These are phyloP conservation scores for Aspergillus eucalypticola DNA, from an alignment of 2,329 filamentous ascomycete species.

Conservation along the genomic window DNA sequence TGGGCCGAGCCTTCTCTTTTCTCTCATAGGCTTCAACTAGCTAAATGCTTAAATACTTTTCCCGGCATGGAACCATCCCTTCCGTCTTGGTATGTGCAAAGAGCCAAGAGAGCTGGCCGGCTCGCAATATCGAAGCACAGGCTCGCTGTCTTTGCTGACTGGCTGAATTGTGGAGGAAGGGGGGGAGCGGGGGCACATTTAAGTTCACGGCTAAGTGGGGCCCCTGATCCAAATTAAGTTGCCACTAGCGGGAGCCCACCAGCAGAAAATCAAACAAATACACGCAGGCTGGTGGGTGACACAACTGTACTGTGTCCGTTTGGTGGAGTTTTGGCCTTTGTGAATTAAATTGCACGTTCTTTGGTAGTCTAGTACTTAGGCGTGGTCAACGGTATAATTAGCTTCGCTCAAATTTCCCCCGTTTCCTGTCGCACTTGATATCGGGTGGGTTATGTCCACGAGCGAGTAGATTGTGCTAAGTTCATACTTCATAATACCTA, in stretches of 20 bases:
- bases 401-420: background rate
- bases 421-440: background rate
- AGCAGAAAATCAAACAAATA: background rate
- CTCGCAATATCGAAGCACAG: background rate
- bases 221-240: constrained; percentile 7
- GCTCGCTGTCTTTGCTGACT: background rate
- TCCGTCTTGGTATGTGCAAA: background rate
- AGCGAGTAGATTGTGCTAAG: background rate
- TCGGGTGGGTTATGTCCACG: background rate
- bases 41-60: background rate
- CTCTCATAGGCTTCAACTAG: background rate
- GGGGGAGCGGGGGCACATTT: background rate
- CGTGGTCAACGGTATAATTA: background rate
- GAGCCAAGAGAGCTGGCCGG: background rate
- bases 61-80: background rate
- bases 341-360: background rate
- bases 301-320: background rate
- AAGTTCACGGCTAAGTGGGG: constrained; percentile 1
- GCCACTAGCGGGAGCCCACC: constrained; percentile 5
- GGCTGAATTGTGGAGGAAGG: background rate
- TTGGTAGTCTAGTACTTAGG: background rate
- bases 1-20: background rate
- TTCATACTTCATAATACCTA: background rate
- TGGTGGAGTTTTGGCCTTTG: background rate
- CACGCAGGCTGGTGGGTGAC: background rate